phyloP scores from a whole-genome alignment of 2,329 filamentous ascomycete genomes.

The Aspergillus sp. region DNA sequence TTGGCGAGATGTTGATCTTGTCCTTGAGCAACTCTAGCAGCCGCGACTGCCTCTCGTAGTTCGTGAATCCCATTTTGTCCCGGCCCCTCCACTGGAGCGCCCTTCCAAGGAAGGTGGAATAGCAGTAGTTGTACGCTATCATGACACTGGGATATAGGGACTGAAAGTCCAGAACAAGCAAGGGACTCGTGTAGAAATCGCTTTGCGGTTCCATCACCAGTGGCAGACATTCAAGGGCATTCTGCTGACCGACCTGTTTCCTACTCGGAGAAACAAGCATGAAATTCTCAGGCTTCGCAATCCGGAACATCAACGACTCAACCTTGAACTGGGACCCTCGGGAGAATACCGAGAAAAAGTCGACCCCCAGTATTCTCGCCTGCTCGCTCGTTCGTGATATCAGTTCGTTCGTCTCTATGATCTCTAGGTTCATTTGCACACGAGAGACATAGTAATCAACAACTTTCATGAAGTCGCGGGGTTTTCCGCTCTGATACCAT shows the following conservation, averaged over 20 bases:
- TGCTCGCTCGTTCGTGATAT: conserved; percentile 87
- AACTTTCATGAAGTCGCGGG: conserved; percentile 62
- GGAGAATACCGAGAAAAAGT: conserved; percentile 94
- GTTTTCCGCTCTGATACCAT: conserved; percentile 67
- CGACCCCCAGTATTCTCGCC: conserved; percentile 80
- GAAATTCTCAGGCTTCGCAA: conserved; percentile 94
- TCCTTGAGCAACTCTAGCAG: conserved; percentile 71
- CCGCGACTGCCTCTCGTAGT: conserved; percentile 68
- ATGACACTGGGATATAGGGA: conserved; percentile 94
- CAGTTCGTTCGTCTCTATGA: conserved; percentile 82
- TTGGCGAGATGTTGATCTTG: conserved; percentile 84
- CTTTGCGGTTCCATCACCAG: conserved; percentile 97
- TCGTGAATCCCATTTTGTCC: conserved; percentile 89
- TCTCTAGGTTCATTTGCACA: conserved; percentile 75
- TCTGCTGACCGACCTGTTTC: conserved; percentile 87
- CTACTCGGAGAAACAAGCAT: conserved; percentile 79
- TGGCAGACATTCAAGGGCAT: conserved; percentile 86
- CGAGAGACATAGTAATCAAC: conserved; percentile 68
- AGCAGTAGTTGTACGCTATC: conserved; percentile 99
- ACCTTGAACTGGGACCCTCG: conserved; percentile 97
- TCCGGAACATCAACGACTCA: conserved; percentile 96
- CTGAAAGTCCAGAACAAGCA: conserved; percentile 91
- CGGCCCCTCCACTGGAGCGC: conserved; percentile 79
- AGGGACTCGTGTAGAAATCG: conserved; percentile 80
- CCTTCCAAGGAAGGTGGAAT: conserved; percentile 87